Evolutionary conservation across 352 stramenopile genomes (phyloP), one percentile per base, ranked within the genome.

Genomic region (Thraustochytrium striatum): DNA sequence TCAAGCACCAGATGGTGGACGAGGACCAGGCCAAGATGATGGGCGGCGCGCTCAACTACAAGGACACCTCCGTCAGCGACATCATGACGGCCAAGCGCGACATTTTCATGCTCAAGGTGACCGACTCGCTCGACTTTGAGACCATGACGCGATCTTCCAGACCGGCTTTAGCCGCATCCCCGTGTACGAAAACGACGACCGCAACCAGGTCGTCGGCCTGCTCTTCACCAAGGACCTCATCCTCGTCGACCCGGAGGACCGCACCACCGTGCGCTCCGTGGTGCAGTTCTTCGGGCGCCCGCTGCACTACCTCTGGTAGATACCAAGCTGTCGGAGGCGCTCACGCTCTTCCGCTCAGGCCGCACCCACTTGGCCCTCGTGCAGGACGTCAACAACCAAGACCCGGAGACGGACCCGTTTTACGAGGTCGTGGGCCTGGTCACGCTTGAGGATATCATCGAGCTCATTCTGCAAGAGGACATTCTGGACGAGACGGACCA

Each of bases 161-260:
- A 93, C 89, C 44, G 94, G 95, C 11, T 99, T 96, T 87, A 96
- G 87, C 50, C 89, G 95, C 50, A 96, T 99, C 72, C 95, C 96
- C 13, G 88, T 99, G 2, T 87, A 83, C 83, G 59, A 92, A 38
- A 88, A 87, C 25, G 80, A n/a, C 33, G 72, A 69, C 32, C 47
- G 85, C 36, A 89, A 85, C 52, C 95, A 98, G 82, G 91, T 99
- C 44, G 89, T 98, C 59, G 95, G 95, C 21, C 87, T 98, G n/a
- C 89, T 99, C 32, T 93, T 98, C 83, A 93, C 97, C 58, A 99
- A 99, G 82, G 96, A 99, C 82, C 89, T 99, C 13, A 97, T 99
- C 72, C 98, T 99, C 59, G 88, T 99, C 21, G 95, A 98, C 84
- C 94, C 95, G 11, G 96, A 98, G 85, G 94, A 98, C 83, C 72